Conservation (phyloP, 164 flowering plant species). For the Santalum album region DNA sequence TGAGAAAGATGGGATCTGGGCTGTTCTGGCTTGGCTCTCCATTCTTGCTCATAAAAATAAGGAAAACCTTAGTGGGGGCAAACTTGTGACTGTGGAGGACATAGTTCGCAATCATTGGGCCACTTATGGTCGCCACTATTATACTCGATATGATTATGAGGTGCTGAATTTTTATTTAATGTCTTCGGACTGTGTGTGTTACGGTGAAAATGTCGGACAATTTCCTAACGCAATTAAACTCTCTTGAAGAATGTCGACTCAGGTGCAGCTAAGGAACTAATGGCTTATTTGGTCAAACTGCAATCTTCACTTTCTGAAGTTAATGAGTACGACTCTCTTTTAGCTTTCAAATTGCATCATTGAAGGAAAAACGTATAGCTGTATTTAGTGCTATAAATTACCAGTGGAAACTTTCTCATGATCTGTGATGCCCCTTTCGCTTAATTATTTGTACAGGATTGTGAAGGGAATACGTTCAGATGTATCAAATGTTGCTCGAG, state of each 20-base stretch:
- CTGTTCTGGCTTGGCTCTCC: conserved; percentile 96
- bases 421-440: no score
- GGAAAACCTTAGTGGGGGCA: conserved; percentile 62
- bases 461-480: conserved; percentile 64
- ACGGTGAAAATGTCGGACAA: conserved; percentile 2
- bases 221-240: conserved; percentile 10
- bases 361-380: no score
- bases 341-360: no score
- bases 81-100: conserved; percentile 87
- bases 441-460: conserved; percentile 34
- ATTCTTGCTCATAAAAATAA: conserved; percentile 84
- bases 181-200: no score
- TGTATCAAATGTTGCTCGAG: conserved; percentile 60
- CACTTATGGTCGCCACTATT: conserved; percentile 88
- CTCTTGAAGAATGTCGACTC: conserved; percentile 85
- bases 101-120: conserved; percentile 93
- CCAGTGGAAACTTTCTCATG: no score
- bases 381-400: no score
- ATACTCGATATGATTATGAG: conserved; percentile 96
- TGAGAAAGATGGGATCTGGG: conserved; percentile 99
- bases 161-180: conserved; percentile 23
- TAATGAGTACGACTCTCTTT: conserved; percentile 62
- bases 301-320: conserved; percentile 76
- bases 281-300: conserved; percentile 78
- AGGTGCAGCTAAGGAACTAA: conserved; percentile 86